Conservation (phyloP, 2,329 filamentous ascomycete species). For the Pseudocercospora musae region DNA sequence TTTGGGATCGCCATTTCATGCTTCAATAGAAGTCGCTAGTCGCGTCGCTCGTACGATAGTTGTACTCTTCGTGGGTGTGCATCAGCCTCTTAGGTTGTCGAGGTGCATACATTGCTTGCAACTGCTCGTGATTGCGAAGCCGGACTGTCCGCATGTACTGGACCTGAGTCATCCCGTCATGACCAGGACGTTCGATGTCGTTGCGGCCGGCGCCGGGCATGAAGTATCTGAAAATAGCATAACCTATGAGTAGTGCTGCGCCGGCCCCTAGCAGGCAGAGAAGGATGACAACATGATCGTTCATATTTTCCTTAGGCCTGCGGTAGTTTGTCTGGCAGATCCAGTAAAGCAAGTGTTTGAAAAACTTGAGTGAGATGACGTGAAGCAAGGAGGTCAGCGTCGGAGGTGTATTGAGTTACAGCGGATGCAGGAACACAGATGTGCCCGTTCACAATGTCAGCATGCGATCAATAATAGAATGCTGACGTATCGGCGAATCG, state of each 20-base stretch:
- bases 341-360: background rate
- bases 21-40: background rate
- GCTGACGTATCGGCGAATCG: background rate
- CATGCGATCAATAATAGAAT: background rate
- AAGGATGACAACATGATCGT: slow-evolving; percentile 4
- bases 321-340: background rate
- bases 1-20: background rate
- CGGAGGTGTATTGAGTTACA: background rate
- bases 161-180: background rate
- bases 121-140: background rate
- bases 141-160: slow-evolving; percentile 4
- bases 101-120: slow-evolving; percentile 3
- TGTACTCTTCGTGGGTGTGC: slow-evolving; percentile 1
- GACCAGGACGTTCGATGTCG: background rate
- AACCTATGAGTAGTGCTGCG: background rate
- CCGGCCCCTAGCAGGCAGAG: slow-evolving; percentile 1
- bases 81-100: background rate
- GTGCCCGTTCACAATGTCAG: background rate
- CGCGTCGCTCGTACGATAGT: background rate
- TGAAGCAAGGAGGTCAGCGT: background rate
- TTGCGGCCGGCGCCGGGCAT: background rate
- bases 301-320: background rate
- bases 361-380: background rate
- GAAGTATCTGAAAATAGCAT: slow-evolving; percentile 1
- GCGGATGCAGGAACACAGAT: background rate